Base-by-base conservation (phyloP, 257 asterid species). In the Scutellaria baicalensis region DNA sequence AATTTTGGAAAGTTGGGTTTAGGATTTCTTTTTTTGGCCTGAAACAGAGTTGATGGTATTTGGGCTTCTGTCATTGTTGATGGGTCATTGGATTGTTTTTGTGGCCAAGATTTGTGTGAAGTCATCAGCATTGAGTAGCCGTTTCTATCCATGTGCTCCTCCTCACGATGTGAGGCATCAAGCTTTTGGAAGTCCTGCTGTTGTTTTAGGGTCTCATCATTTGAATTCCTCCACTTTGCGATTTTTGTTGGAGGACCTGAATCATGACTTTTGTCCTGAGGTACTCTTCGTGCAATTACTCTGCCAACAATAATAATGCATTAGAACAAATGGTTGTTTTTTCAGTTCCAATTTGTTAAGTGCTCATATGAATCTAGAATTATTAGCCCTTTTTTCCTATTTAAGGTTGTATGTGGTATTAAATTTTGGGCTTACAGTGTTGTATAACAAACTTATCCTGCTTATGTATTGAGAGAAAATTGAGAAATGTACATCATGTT, bases 21-120 rank as follows among this genome's bases (percentile, higher is more conserved):
- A 17, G 14, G 59, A 54, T 64, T 0, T 54, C 65, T 36, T 64
- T 42, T 16, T 68, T 75, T 78, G 47, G 45, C 68, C 33, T 64
- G 64, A 78, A 80, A 5, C 94, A 93, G 97, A 93, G 88, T 75
- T 93, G 14, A 91, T 89, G 96, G 82, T 93, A 39, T 93, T 93
- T 79, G 99, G 96, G 66, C 88, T 93, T 55, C 81, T 91, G 58
- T 93, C 99, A 31, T 76, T 93, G 85, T 72, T 93, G 77, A 83
- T 93, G 99, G 99, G 99, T 3, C 97, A 93, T 74, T 91, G 97
- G 99, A 83, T 84, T 47, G 33, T 74, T 61, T 89, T 84, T 65
- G 85, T 93, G 67, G 86, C 96, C 44, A 89, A 84, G 86, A 87
- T 93, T 31, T 93, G 99, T 70, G 85, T 93, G 21, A 89, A 86